Evolutionary conservation across 2,329 filamentous ascomycete genomes (phyloP).

Genomic region (Monosporascus sp.): DNA sequence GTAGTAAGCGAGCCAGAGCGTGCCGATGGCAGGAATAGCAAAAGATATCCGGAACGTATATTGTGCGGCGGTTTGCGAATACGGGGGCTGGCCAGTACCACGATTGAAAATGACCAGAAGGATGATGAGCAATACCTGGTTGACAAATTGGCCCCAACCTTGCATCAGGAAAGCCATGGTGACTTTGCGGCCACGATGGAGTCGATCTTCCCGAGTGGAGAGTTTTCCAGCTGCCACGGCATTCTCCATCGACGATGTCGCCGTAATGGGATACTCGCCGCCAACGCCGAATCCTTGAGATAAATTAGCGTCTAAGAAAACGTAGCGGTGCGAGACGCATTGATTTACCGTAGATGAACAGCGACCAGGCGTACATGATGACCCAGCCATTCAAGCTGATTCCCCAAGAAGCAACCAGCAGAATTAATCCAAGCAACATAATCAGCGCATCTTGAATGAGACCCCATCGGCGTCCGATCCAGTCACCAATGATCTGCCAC

Average conservation of each 20-base stretch:
- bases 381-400: constrained; percentile 86
- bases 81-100: constrained; percentile 69
- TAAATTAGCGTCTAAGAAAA: constrained; percentile 8
- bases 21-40: constrained; percentile 83
- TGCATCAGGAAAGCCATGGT: constrained; percentile 97
- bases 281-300: constrained; percentile 54
- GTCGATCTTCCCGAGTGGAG: constrained; percentile 85
- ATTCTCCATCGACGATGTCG: constrained; percentile 91
- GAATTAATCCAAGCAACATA: constrained; percentile 89
- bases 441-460: constrained; percentile 91
- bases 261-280: constrained; percentile 95
- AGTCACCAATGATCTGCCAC: constrained; percentile 52
- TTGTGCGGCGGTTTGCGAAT: constrained; percentile 71
- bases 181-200: constrained; percentile 93
- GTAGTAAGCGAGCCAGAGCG: constrained; percentile 93
- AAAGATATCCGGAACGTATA: constrained; percentile 93
- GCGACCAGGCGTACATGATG: constrained; percentile 90
- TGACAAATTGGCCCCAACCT: constrained; percentile 94
- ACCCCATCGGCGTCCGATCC: constrained; percentile 89
- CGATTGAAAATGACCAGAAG: constrained; percentile 85
- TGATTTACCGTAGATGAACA: constrained; percentile 74
- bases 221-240: constrained; percentile 79
- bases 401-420: constrained; percentile 90
- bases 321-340: constrained; percentile 41
- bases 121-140: constrained; percentile 85